phyloP scores from a whole-genome alignment of 768 basidiomycete genomes.

The Phaeotremella skinneri region DNA sequence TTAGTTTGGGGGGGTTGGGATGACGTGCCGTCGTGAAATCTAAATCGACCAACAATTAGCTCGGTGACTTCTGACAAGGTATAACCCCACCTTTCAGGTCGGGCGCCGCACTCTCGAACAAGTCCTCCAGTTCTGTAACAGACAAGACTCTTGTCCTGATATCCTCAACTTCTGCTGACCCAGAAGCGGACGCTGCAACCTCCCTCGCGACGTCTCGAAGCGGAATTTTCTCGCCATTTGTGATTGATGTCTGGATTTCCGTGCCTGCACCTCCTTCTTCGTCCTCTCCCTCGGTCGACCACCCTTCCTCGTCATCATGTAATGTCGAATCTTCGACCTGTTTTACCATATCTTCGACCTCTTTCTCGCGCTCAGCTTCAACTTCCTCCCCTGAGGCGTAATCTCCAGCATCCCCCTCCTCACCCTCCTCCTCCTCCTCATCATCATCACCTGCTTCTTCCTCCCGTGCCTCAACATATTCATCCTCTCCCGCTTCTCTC shows the following conservation, averaged over 20 bases:
- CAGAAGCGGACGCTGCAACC: slow-evolving; percentile 38
- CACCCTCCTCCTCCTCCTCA: slow-evolving; percentile 54
- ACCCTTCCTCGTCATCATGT: slow-evolving; percentile 37
- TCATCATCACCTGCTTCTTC: slow-evolving; percentile 70
- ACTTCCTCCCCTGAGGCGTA: slow-evolving; percentile 44
- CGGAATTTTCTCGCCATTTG: slow-evolving; percentile 43
- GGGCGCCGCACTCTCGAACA: slow-evolving; percentile 58
- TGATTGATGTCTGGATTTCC: slow-evolving; percentile 20
- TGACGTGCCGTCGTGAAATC: slow-evolving; percentile 45
- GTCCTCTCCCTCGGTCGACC: slow-evolving; percentile 43
- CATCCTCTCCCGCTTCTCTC: slow-evolving; percentile 54
- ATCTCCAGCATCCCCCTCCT: slow-evolving; percentile 57
- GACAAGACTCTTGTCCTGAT: slow-evolving; percentile 70
- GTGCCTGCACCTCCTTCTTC: slow-evolving; percentile 24
- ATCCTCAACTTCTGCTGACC: slow-evolving; percentile 30
- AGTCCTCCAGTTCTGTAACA: slow-evolving; percentile 80
- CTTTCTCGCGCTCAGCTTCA: slow-evolving; percentile 41
- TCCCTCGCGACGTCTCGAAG: slow-evolving; percentile 47
- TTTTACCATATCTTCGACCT: slow-evolving; percentile 43
- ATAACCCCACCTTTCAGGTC: slow-evolving; percentile 34
- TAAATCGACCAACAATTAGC: too few relatives aligned
- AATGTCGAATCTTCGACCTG: slow-evolving; percentile 11
- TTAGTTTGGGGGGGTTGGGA: slow-evolving; percentile 41
- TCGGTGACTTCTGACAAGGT: background rate
- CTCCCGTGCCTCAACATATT: slow-evolving; percentile 66